Conservation (phyloP, 768 basidiomycete species). For the Leucosporidium creatinivorum region DNA sequence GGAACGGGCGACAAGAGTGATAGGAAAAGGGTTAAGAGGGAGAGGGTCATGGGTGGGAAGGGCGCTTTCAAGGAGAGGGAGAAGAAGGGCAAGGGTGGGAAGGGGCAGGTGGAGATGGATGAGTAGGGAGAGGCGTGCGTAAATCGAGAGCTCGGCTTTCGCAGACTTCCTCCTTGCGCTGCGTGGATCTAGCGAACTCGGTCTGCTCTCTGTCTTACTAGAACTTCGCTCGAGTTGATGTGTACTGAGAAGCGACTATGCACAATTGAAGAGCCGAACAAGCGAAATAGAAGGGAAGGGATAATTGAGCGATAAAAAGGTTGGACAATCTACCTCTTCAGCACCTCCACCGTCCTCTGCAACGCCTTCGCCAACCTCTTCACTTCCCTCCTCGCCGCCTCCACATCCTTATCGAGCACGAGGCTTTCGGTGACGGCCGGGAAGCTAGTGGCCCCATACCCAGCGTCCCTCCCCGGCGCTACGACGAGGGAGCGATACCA, state of each 20-base stretch:
- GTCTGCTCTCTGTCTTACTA: no score
- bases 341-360: no score
- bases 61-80: constrained; percentile 1
- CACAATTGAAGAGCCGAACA: no score
- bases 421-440: constrained; percentile 72
- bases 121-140: background rate
- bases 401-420: constrained; percentile 58
- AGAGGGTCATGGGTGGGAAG: constrained; percentile 36
- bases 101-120: constrained; percentile 1
- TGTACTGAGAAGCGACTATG: no score
- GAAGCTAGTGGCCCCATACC: constrained; percentile 74
- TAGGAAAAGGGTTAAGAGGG: constrained; percentile 59
- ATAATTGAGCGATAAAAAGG: no score
- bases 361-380: no score
- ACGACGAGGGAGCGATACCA: constrained; percentile 83
- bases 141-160: no score
- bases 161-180: no score
- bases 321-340: no score
- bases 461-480: constrained; percentile 56
- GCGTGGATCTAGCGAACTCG: no score
- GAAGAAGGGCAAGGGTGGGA: background rate
- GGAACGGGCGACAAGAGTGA: constrained; percentile 42
- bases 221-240: no score
- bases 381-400: constrained; percentile 44
- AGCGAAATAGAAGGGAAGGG: no score